These are phyloP conservation scores for Chlorella sp. DNA, from an alignment of 139 green algal species.

Conservation along the genomic window DNA sequence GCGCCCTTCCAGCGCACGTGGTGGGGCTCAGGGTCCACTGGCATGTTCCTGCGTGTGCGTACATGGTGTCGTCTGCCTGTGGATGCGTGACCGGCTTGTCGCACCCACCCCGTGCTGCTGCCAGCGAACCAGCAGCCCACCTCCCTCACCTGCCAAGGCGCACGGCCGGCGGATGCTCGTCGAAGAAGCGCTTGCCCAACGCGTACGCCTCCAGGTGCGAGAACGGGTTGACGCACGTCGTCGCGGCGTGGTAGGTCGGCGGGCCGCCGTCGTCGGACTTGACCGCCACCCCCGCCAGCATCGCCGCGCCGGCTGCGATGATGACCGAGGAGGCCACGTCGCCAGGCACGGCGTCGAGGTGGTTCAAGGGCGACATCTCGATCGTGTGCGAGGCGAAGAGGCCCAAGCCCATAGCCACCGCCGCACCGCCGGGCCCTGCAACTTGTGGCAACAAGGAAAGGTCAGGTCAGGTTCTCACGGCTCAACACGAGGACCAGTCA, in stretches of 20 bases:
- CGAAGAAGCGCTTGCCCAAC: not conserved
- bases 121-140: no score
- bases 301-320: conserved; percentile 31
- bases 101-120: no score
- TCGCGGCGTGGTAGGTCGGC: not conserved
- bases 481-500: no score
- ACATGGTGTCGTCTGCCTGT: no score
- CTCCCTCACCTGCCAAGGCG: not conserved
- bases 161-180: not conserved
- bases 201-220: not conserved
- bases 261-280: not conserved
- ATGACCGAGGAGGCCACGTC: conserved; percentile 42
- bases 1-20: not conserved
- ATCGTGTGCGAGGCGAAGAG: conserved; percentile 30
- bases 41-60: not conserved
- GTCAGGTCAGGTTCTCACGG: not conserved
- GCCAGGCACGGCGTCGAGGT: conserved; percentile 47
- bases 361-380: conserved; percentile 23
- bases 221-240: not conserved
- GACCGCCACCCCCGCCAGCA: not conserved
- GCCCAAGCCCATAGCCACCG: conserved; percentile 36
- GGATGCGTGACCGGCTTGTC: no score
- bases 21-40: not conserved
- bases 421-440: conserved; percentile 26
- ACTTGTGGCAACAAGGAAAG: not conserved